Evolutionary conservation across 2,329 filamentous ascomycete genomes (phyloP).

Genomic region (Colletotrichum plurivorum): DNA sequence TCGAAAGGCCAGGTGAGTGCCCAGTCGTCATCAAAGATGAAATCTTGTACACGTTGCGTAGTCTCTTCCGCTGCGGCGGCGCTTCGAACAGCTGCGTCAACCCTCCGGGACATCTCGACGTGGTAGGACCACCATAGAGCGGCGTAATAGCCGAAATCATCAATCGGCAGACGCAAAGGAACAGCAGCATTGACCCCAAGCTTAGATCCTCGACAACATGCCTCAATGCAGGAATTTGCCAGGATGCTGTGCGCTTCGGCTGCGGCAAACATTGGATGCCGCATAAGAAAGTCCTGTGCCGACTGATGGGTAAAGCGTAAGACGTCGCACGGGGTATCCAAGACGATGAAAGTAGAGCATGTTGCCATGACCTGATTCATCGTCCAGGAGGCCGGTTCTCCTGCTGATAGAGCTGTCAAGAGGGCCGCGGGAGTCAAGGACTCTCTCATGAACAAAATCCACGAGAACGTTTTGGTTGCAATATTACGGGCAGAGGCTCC

Average conservation of each 20-base stretch:
- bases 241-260: not conserved
- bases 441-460: constrained; percentile 3
- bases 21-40: constrained; percentile 9
- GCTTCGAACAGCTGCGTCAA: no score
- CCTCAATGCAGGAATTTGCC: not conserved
- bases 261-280: not conserved
- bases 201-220: rapidly evolving
- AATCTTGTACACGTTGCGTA: not conserved
- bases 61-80: not conserved
- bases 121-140: constrained; percentile 4
- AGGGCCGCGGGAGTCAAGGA: not conserved
- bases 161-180: not conserved
- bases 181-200: rapidly evolving
- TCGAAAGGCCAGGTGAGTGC: not conserved
- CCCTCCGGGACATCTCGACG: not conserved
- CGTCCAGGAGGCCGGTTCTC: not conserved
- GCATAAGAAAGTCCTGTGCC: not conserved
- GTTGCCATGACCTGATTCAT: not conserved
- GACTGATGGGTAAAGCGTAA: not conserved
- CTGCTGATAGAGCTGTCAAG: not conserved
- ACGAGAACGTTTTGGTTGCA: not conserved
- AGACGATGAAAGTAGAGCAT: not conserved
- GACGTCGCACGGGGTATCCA: not conserved
- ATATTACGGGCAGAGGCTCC: not conserved
- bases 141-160: not conserved